Percentiles rank a stretch among this genome's conserved stretches.
These are phyloP conservation scores for Strobilomyces dryophilus DNA, from an alignment of 768 basidiomycete species.

Conservation along the genomic window DNA sequence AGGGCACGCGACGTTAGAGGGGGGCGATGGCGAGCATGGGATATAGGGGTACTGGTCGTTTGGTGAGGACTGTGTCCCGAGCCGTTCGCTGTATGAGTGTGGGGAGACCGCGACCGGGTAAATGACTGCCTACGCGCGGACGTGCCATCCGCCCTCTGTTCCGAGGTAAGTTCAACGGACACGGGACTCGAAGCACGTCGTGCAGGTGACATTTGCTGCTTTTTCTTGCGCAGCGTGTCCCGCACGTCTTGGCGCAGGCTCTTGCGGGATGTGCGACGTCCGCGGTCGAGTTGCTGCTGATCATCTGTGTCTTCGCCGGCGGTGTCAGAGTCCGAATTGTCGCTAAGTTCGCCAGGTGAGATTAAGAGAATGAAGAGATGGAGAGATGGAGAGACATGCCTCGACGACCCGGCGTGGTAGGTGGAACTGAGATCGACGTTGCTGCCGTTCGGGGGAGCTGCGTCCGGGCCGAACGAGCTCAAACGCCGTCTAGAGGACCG, in stretches of 20 bases:
- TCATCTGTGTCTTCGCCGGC: constrained; percentile 60
- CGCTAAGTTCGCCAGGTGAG: constrained; percentile 32
- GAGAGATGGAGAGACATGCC: constrained; percentile 40
- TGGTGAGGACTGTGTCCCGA: constrained; percentile 35
- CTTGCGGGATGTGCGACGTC: constrained; percentile 37
- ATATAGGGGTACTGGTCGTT: constrained; percentile 37
- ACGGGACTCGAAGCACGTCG: constrained; percentile 23
- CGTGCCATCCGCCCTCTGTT: constrained; percentile 32
- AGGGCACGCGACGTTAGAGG: constrained; percentile 27
- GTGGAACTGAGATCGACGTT: constrained; percentile 77
- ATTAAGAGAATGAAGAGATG: not conserved
- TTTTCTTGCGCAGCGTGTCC: constrained; percentile 27
- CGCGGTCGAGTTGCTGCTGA: constrained; percentile 39
- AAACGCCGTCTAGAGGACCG: constrained; percentile 26
- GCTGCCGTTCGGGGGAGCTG: constrained; percentile 23
- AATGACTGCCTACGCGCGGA: constrained; percentile 45
- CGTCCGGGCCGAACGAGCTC: constrained; percentile 20
- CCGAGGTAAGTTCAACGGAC: constrained; percentile 26
- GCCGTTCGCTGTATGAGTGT: constrained; percentile 33
- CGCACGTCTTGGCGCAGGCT: constrained; percentile 25
- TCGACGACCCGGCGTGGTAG: constrained; percentile 82
- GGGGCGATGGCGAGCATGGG: constrained; percentile 40
- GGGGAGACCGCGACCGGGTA: constrained; percentile 73
- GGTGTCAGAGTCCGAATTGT: constrained; percentile 48
- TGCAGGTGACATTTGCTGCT: constrained; percentile 21